Base-by-base conservation (phyloP, 495 filamentous ascomycete species). In the Aspergillus biplanus region DNA sequence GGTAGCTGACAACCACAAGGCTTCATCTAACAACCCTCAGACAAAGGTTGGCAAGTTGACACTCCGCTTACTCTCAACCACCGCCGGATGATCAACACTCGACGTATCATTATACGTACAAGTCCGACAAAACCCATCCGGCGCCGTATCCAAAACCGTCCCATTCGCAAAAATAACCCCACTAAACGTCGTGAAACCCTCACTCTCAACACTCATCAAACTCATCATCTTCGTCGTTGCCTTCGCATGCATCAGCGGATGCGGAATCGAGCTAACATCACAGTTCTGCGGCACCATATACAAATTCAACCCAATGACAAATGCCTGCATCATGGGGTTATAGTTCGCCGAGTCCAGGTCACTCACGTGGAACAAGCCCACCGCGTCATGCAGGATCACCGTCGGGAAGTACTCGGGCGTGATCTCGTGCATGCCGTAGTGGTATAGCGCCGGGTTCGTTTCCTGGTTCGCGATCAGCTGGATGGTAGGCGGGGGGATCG, bases 211-310 rank as follows among this genome's bases (percentile, higher is more conserved):
- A 4, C 4, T 44, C 39, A 44, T 44, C 12, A 8, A 0, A 44
- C 4, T 44, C 7, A n/a, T n/a, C 7, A 44, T 44, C n/a, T n/a
- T 44, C 12, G 39, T 12, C 5, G 12, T 44, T 9, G 39, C 39
- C 39, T 44, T 44, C 0, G 39, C 39, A 44, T 44, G 39, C 39
- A 44, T 11, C 39, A 44, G 39, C 7, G 39, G 39, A 44, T 44
- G 3, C 39, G 39, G 39, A 6, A 44, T 44, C 0, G 4, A 5
- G 39, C 39, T 44, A 8, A 44, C 39, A 44, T 44, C 39, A n/a
- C 39, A 44, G 39, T 44, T 44, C 39, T 44, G 39, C 39, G 39
- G 39, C 12, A 44, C 39, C 39, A 44, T 44, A 44, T 44, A 44
- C 39, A 44, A 9, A 44, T 44, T 44, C 7, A 44, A 44, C 39